These are phyloP conservation scores for Balakata baccata DNA, from an alignment of 345 rosid species.

Conservation along the genomic window DNA sequence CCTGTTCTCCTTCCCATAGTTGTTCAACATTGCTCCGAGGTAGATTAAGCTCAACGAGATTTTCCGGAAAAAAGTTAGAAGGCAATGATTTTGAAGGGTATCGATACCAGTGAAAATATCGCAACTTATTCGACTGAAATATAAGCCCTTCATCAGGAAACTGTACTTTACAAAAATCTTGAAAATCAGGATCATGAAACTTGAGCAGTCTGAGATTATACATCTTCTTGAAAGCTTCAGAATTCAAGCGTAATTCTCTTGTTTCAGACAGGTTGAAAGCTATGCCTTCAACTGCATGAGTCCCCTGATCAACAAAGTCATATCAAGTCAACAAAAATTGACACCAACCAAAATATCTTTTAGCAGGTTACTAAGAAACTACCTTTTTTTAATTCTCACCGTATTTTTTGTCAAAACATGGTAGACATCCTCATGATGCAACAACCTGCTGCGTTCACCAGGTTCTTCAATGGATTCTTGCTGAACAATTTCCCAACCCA, in stretches of 20 bases:
- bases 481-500: slow-evolving; percentile 7
- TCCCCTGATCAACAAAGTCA: background rate
- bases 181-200: background rate
- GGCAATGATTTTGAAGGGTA: slow-evolving; percentile 7
- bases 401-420: slow-evolving; percentile 1
- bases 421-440: background rate
- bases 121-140: background rate
- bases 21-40: background rate
- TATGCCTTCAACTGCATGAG: slow-evolving; percentile 1
- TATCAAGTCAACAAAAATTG: background rate
- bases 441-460: slow-evolving; percentile 5
- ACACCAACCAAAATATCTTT: too few species aligned
- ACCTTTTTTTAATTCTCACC: background rate
- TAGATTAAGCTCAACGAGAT: slow-evolving; percentile 3
- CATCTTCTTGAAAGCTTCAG: slow-evolving; percentile 5
- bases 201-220: slow-evolving; percentile 8
- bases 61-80: background rate
- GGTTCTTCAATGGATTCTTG: background rate
- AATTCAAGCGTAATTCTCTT: background rate
- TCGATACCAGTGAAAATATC: slow-evolving; percentile 2
- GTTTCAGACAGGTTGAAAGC: background rate
- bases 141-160: background rate
- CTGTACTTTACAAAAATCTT: background rate
- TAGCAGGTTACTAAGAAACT: too few species aligned
- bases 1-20: slow-evolving; percentile 8